These are phyloP conservation scores for Panellus pusillus DNA, from an alignment of 768 basidiomycete genomes.

Conservation along the genomic window DNA sequence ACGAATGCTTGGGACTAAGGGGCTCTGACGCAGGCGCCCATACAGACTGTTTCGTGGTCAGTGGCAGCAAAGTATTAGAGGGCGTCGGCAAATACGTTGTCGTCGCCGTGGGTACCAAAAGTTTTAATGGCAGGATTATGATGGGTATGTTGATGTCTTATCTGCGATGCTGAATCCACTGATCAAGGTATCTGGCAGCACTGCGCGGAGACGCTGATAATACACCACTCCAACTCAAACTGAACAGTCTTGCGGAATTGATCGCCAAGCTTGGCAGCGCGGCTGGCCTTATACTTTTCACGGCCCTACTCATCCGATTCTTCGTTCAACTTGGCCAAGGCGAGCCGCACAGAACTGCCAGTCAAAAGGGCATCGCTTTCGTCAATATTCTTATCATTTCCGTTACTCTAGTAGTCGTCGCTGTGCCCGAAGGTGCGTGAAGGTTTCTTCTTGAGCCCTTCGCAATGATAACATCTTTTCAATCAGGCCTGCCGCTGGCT, in stretches of 20 bases:
- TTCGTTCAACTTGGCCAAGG: slow-evolving; percentile 78
- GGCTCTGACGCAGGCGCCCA: slow-evolving; percentile 45
- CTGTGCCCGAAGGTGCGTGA: slow-evolving; percentile 76
- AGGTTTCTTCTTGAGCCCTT: slow-evolving; percentile 4
- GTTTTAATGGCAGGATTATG: slow-evolving; percentile 97
- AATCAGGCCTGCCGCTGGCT: slow-evolving; percentile 83
- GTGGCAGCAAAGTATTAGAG: slow-evolving; percentile 91
- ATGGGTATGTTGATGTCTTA: slow-evolving; percentile 64
- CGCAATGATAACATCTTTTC: slow-evolving; percentile 2
- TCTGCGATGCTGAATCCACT: not conserved
- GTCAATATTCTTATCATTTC: slow-evolving; percentile 93
- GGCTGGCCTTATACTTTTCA: slow-evolving; percentile 87
- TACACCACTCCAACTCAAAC: slow-evolving; percentile 91
- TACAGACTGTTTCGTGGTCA: slow-evolving; percentile 88
- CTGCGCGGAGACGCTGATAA: slow-evolving; percentile 84
- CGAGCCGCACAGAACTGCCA: slow-evolving; percentile 63
- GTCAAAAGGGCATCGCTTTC: slow-evolving; percentile 85
- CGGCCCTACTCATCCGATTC: slow-evolving; percentile 88
- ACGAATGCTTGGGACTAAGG: slow-evolving; percentile 62
- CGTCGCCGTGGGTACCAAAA: slow-evolving; percentile 87
- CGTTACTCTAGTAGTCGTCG: slow-evolving; percentile 88
- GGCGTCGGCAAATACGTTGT: slow-evolving; percentile 93
- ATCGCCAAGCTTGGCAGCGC: slow-evolving; percentile 89
- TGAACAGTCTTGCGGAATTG: slow-evolving; percentile 91
- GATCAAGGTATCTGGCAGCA: slow-evolving; percentile 45